A percentile compares a stretch with the other conserved stretches of the same genome.
phyloP scores from a whole-genome alignment of 306 rosid genomes.

The Vigna angularis region DNA sequence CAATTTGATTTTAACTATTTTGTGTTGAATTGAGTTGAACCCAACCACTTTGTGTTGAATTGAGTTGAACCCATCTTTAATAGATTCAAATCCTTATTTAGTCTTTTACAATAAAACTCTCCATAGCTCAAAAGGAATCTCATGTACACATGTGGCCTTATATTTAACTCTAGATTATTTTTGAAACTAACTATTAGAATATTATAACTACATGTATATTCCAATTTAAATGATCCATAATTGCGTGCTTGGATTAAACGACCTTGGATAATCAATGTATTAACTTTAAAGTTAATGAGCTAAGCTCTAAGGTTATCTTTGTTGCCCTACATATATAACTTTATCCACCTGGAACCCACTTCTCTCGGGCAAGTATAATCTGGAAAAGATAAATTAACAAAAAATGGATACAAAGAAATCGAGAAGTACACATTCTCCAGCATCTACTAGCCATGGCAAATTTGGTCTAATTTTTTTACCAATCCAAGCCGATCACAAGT shows the following conservation, averaged over 20 bases:
- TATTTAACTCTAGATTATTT: background rate
- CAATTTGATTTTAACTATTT: too few relatives aligned
- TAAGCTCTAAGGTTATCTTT: slow-evolving; percentile 29
- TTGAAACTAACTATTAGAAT: background rate
- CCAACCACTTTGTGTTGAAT: too few relatives aligned
- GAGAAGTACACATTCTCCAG: slow-evolving; percentile 81
- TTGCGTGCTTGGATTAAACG: slow-evolving; percentile 10
- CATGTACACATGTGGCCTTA: too few relatives aligned
- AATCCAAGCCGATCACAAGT: slow-evolving; percentile 68
- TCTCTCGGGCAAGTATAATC: slow-evolving; percentile 37
- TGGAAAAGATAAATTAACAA: slow-evolving; percentile 26
- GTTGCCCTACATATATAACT: slow-evolving; percentile 28
- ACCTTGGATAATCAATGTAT: slow-evolving; percentile 9
- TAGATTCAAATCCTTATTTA: too few relatives aligned
- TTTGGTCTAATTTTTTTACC: slow-evolving; percentile 75
- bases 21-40: too few relatives aligned
- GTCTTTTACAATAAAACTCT: background rate
- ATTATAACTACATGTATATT: background rate
- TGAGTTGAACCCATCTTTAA: too few relatives aligned
- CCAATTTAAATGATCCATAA: slow-evolving; percentile 7
- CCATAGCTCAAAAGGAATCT: slow-evolving; percentile 29
- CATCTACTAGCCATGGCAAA: slow-evolving; percentile 94
- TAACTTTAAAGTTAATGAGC: slow-evolving; percentile 12
- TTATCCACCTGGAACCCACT: background rate
- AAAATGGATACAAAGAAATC: slow-evolving; percentile 80